Percentiles rank a stretch among this genome's conserved stretches.
Conservation (phyloP, 768 basidiomycete species). For the Dendrothele bispora region DNA sequence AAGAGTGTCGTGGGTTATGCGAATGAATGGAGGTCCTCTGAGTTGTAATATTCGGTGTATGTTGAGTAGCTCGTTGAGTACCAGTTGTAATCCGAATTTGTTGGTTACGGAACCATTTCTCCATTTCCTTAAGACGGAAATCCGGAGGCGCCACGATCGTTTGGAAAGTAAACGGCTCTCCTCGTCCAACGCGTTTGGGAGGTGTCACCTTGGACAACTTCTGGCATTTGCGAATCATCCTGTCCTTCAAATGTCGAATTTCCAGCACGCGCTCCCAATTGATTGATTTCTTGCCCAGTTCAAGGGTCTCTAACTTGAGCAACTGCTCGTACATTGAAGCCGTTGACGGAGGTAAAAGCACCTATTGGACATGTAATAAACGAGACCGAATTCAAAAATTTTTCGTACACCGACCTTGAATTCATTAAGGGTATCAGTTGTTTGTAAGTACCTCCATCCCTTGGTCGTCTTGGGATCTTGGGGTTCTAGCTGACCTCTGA, state of each 20-base stretch:
- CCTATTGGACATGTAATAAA: slow-evolving; percentile 37
- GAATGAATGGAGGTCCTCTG: too few species aligned
- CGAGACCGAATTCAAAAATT: slow-evolving; percentile 1
- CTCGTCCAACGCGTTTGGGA: slow-evolving; percentile 34
- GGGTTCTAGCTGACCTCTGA: slow-evolving; percentile 76
- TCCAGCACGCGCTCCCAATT: slow-evolving; percentile 72
- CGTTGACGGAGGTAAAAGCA: slow-evolving; percentile 68
- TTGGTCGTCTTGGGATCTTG: slow-evolving; percentile 51
- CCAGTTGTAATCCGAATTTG: slow-evolving; percentile 1
- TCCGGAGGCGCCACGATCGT: slow-evolving; percentile 69
- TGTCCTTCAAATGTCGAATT: slow-evolving; percentile 77
- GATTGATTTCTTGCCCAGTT: slow-evolving; percentile 54
- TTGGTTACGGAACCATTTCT: slow-evolving; percentile 63
- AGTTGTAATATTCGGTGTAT: too few species aligned
- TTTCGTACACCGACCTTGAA: slow-evolving; percentile 49
- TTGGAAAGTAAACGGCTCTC: slow-evolving; percentile 51
- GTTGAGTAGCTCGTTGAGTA: background rate
- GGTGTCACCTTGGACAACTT: slow-evolving; percentile 53
- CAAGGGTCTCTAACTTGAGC: slow-evolving; percentile 58
- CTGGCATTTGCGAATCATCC: slow-evolving; percentile 80
- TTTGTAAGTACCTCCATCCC: slow-evolving; percentile 74
- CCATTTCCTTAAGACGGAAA: slow-evolving; percentile 78
- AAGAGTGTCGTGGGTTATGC: background rate
- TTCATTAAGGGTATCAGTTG: slow-evolving; percentile 75
- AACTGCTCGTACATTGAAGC: slow-evolving; percentile 66